phyloP scores from a whole-genome alignment of 257 asterid genomes.

The Gardenia jasminoides region DNA sequence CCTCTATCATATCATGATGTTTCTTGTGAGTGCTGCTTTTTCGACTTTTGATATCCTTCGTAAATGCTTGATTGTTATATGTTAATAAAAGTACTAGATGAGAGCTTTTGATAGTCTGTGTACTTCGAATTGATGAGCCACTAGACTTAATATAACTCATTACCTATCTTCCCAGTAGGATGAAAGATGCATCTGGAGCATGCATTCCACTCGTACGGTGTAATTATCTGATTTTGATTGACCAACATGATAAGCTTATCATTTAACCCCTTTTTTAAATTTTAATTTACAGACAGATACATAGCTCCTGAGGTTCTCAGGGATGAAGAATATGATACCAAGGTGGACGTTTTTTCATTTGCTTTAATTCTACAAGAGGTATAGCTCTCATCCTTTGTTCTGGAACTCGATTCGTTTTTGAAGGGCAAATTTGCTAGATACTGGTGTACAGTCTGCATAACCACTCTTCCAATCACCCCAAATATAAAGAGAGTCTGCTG shows the following conservation, averaged over 20 bases:
- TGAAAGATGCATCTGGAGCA: neutral
- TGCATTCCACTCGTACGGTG: neutral
- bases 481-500: neutral
- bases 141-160: neutral
- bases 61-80: neutral
- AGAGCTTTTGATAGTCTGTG: neutral
- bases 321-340: slow-evolving; percentile 86
- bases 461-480: neutral
- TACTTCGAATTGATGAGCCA: neutral
- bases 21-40: slow-evolving; percentile 65
- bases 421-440: neutral
- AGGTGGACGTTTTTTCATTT: slow-evolving; percentile 96
- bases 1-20: slow-evolving; percentile 50
- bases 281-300: slow-evolving; percentile 68
- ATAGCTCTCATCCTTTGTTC: slow-evolving; percentile 11
- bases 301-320: slow-evolving; percentile 90
- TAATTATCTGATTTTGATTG: neutral
- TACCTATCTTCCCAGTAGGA: neutral
- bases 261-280: slow-evolving; percentile 11
- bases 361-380: slow-evolving; percentile 96
- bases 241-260: neutral
- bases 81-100: neutral
- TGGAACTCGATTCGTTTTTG: neutral
- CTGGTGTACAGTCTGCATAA: neutral
- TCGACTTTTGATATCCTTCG: neutral